These are phyloP conservation scores for Microcyclospora tardicrescens DNA, from an alignment of 2,329 filamentous ascomycete species.

Conservation along the genomic window DNA sequence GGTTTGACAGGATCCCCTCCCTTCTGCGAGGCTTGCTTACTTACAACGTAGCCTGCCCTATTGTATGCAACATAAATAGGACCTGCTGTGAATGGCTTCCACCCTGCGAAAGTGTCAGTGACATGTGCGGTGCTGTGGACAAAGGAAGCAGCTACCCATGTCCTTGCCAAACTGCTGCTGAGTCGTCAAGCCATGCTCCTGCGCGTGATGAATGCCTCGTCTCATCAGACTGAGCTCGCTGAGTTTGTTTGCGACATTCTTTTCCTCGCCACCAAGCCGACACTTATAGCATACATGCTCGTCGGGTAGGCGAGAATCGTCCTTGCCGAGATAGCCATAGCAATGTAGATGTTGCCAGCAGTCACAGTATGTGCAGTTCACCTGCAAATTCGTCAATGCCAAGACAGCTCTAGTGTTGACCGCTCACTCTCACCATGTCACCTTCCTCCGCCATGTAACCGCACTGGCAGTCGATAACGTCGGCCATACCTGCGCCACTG, in stretches of 20 bases:
- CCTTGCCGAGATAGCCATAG: conserved; percentile 29
- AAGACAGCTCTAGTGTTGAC: conserved; percentile 1
- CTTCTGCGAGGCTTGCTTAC: conserved; percentile 8
- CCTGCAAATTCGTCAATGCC: conserved; percentile 15
- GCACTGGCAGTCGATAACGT: conserved; percentile 29
- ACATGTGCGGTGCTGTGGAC: background rate
- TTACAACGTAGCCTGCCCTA: conserved; percentile 11
- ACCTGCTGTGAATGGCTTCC: conserved; percentile 5
- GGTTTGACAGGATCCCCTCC: conserved; percentile 7
- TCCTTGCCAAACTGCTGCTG: conserved; percentile 7
- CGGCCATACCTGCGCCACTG: background rate
- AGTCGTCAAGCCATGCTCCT: conserved; percentile 10
- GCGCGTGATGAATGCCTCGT: conserved; percentile 13
- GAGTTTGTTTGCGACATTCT: conserved; percentile 8
- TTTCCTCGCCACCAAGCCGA: conserved; percentile 17
- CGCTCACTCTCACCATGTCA: conserved; percentile 26
- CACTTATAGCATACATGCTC: conserved; percentile 37
- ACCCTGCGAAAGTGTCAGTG: conserved; percentile 8
- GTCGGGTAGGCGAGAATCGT: conserved; percentile 28
- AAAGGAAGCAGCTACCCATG: conserved; percentile 7
- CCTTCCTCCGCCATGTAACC: conserved; percentile 26
- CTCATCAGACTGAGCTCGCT: conserved; percentile 13
- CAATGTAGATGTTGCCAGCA: conserved; percentile 35
- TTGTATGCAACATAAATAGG: conserved; percentile 9
- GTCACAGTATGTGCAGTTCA: conserved; percentile 32